These are phyloP conservation scores for Aspergillus vadensis DNA, from an alignment of 2,329 filamentous ascomycete genomes.

Conservation along the genomic window DNA sequence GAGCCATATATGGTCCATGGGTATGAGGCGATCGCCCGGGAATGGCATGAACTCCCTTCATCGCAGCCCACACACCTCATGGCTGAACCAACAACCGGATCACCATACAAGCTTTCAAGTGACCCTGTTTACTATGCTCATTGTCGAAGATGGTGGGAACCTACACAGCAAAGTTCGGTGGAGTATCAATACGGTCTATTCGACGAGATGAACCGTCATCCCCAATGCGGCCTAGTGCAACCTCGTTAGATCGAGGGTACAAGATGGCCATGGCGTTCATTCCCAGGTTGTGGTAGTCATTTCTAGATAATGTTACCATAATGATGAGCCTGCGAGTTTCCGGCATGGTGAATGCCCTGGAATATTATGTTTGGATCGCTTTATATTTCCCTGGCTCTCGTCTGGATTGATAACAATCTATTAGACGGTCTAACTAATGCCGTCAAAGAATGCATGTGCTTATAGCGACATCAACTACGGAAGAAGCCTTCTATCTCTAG, in stretches of 20 bases:
- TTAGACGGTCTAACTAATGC: too few species aligned
- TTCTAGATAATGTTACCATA: neutral
- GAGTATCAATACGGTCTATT: conserved; percentile 44
- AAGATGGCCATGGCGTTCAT: neutral
- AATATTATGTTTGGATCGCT: too few species aligned
- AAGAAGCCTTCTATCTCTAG: neutral
- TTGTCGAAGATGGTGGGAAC: conserved; percentile 42
- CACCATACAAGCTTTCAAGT: conserved; percentile 38
- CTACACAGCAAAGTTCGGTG: conserved; percentile 30
- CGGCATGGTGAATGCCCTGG: too few species aligned
- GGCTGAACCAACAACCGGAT: conserved; percentile 33
- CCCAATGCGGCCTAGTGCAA: conserved; percentile 20
- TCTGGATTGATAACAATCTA: too few species aligned
- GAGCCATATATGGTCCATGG: conserved; percentile 86
- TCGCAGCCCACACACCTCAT: conserved; percentile 10
- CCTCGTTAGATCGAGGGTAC: neutral
- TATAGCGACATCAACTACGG: too few species aligned
- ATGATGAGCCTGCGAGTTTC: too few species aligned
- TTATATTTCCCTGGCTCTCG: too few species aligned
- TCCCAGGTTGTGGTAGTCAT: neutral
- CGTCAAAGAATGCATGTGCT: neutral
- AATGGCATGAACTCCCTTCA: conserved; percentile 57
- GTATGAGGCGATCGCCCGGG: conserved; percentile 69
- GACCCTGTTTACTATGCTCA: conserved; percentile 44
- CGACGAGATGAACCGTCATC: conserved; percentile 35